These are phyloP conservation scores for Albatrellus ellisii DNA, from an alignment of 768 basidiomycete species.

Conservation along the genomic window DNA sequence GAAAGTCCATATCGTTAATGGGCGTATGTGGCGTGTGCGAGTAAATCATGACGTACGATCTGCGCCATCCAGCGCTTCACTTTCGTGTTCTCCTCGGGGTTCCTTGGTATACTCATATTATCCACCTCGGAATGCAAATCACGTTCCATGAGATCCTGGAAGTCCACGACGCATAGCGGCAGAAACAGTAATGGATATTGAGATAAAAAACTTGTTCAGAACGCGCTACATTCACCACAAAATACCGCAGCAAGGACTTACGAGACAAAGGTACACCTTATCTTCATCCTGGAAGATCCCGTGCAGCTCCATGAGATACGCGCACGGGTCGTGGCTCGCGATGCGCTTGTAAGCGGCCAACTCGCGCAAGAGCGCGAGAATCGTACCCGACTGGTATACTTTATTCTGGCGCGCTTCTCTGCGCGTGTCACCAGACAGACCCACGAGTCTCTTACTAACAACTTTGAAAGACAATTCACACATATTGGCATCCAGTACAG, in stretches of 20 bases:
- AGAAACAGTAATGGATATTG: too few species aligned
- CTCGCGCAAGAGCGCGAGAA: constrained; percentile 10
- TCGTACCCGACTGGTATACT: constrained; percentile 7
- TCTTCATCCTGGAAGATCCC: constrained; percentile 12
- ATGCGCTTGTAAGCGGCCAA: constrained; percentile 13
- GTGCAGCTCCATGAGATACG: constrained; percentile 13
- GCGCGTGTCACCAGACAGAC: constrained; percentile 8
- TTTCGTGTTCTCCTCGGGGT: constrained; percentile 1
- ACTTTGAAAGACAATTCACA: constrained; percentile 12
- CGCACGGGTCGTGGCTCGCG: constrained; percentile 10
- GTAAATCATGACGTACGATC: constrained; percentile 4
- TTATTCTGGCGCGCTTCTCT: constrained; percentile 5
- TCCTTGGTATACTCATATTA: constrained; percentile 7
- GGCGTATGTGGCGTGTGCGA: neutral
- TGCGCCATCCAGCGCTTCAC: constrained; percentile 13
- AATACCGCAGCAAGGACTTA: constrained; percentile 4
- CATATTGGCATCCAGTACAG: constrained; percentile 10
- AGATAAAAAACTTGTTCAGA: neutral
- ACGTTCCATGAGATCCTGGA: constrained; percentile 12
- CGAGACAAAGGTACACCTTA: constrained; percentile 9
- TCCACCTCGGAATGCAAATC: constrained; percentile 12
- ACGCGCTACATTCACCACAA: neutral
- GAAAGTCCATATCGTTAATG: neutral
- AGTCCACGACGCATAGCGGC: too few species aligned
- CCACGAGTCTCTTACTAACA: neutral